These are phyloP conservation scores for Cenchrus purpureus DNA, from an alignment of 176 grass and related monocot genomes.

Conservation along the genomic window DNA sequence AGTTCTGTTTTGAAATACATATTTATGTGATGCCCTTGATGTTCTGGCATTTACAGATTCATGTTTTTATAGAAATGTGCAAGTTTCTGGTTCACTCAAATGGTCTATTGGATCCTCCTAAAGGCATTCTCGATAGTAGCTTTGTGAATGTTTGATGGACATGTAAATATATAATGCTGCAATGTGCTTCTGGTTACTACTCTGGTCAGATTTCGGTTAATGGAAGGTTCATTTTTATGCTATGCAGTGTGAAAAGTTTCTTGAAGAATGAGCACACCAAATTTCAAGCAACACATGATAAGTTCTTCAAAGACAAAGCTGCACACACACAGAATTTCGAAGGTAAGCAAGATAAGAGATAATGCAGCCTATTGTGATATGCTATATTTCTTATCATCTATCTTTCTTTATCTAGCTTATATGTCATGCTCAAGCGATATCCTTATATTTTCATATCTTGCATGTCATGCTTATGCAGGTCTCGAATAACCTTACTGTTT, in stretches of 20 bases:
- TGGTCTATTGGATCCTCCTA: slow-evolving; percentile 70
- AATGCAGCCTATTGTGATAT: slow-evolving; percentile 9
- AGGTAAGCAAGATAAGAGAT: slow-evolving; percentile 51
- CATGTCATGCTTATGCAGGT: not conserved
- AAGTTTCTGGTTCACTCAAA: slow-evolving; percentile 63
- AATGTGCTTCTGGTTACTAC: not conserved
- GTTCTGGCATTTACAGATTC: slow-evolving; percentile 49
- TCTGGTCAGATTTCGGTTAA: slow-evolving; percentile 25
- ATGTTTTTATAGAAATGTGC: slow-evolving; percentile 60
- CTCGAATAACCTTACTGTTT: not conserved
- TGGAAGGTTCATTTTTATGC: slow-evolving; percentile 25
- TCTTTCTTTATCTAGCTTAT: slow-evolving; percentile 9
- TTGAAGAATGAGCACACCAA: slow-evolving; percentile 44
- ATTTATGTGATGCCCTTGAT: slow-evolving; percentile 4
- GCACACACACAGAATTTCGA: slow-evolving; percentile 77
- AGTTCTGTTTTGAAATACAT: not conserved
- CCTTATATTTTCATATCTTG: not conserved
- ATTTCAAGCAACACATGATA: slow-evolving; percentile 76
- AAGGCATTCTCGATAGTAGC: not conserved
- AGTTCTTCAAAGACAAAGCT: slow-evolving; percentile 84
- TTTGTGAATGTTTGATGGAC: too few species aligned
- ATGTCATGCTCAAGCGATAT: not conserved
- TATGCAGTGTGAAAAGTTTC: slow-evolving; percentile 71
- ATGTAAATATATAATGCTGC: not conserved
- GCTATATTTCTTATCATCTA: not conserved